Percentiles rank a stretch among this genome's conserved stretches.
These are phyloP conservation scores for Talaromyces atroroseus DNA, from an alignment of 2,329 filamentous ascomycete species.

Conservation along the genomic window DNA sequence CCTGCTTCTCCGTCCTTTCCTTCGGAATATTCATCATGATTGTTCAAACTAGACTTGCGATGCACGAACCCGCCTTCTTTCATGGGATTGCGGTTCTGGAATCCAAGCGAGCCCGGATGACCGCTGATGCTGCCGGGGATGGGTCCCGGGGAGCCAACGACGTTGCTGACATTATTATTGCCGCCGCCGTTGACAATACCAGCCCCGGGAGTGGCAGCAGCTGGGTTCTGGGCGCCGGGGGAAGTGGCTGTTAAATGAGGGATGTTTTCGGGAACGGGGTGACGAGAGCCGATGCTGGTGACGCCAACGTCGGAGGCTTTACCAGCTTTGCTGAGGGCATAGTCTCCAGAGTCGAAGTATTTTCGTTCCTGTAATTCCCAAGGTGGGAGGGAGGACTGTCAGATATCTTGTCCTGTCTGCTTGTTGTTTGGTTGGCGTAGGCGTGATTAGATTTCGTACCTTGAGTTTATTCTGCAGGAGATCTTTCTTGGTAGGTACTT, in stretches of 20 bases:
- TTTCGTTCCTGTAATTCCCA: conserved; percentile 70
- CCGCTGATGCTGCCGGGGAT: conserved; percentile 40
- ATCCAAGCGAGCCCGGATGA: conserved; percentile 34
- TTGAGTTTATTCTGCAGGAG: conserved; percentile 97
- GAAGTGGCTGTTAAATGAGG: conserved; percentile 73
- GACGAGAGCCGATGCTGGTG: conserved; percentile 87
- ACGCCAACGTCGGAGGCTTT: conserved; percentile 93
- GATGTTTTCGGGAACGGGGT: conserved; percentile 92
- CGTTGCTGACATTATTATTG: not conserved
- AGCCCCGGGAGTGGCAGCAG: conserved; percentile 8
- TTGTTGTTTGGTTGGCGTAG: not conserved
- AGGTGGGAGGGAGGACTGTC: too few species aligned
- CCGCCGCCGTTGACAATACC: conserved; percentile 3
- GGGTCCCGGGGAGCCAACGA: conserved; percentile 16
- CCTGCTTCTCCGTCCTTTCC: conserved; percentile 36
- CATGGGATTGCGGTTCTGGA: conserved; percentile 69
- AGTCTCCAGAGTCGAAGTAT: conserved; percentile 96
- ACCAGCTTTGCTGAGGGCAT: conserved; percentile 93
- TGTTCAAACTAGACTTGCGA: conserved; percentile 63
- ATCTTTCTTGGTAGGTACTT: conserved; percentile 93
- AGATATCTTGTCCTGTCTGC: not conserved
- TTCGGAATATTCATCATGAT: conserved; percentile 31
- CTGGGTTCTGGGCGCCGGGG: conserved; percentile 33
- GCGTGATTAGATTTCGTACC: conserved; percentile 35
- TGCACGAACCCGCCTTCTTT: conserved; percentile 77